phyloP scores from a whole-genome alignment of 2,329 filamentous ascomycete genomes.

The Xylaria sp. region DNA sequence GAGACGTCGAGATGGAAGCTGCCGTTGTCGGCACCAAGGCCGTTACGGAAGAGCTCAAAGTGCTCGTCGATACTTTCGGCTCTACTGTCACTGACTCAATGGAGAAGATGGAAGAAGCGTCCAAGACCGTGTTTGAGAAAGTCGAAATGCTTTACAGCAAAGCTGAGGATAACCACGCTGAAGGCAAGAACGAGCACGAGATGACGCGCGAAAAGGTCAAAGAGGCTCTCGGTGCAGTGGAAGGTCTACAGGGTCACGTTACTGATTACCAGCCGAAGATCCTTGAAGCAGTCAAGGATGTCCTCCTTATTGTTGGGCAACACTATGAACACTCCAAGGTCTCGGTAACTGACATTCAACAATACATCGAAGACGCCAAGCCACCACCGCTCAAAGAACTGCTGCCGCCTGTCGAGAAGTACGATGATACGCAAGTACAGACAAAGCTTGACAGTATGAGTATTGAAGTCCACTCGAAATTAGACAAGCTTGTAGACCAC shows the following conservation, averaged over 20 bases:
- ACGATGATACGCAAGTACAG: conserved; percentile 44
- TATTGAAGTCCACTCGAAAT: conserved; percentile 47
- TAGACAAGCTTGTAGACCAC: conserved; percentile 69
- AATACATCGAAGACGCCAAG: conserved; percentile 71
- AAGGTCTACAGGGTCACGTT: conserved; percentile 80
- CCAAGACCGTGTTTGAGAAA: conserved; percentile 84
- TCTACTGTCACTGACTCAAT: conserved; percentile 82
- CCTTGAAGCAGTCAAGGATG: conserved; percentile 84
- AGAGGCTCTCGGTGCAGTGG: conserved; percentile 77
- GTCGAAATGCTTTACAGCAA: conserved; percentile 83
- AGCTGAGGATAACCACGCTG: conserved; percentile 78
- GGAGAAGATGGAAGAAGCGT: conserved; percentile 88
- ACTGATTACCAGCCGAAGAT: conserved; percentile 89
- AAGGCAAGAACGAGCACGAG: conserved; percentile 82
- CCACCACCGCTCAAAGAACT: conserved; percentile 56
- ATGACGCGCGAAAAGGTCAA: conserved; percentile 84
- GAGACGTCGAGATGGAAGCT: conserved; percentile 77
- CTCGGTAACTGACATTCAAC: conserved; percentile 65
- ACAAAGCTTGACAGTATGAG: conserved; percentile 48
- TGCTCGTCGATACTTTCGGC: conserved; percentile 86
- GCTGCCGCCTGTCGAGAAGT: conserved; percentile 66
- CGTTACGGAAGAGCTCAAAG: conserved; percentile 86
- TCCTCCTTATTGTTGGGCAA: conserved; percentile 83
- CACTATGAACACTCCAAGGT: conserved; percentile 90
- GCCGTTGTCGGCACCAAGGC: conserved; percentile 79